phyloP scores from a whole-genome alignment of 2,329 filamentous ascomycete species.

The Coniochaeta hoffmannii region DNA sequence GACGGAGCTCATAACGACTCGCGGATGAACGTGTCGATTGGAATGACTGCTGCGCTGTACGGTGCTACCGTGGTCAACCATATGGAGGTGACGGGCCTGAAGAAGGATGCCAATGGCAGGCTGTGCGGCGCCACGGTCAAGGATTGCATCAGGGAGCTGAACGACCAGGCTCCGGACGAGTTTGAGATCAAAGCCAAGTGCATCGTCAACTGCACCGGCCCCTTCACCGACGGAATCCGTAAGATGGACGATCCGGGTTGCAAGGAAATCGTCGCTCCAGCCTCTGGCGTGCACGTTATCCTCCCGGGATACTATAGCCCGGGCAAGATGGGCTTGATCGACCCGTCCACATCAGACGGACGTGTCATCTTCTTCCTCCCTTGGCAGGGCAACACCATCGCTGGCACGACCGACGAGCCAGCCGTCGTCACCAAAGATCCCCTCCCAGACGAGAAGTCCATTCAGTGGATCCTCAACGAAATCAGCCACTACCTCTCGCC shows the following conservation, averaged over 20 bases:
- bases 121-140: constrained; percentile 63
- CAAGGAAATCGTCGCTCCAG: constrained; percentile 69
- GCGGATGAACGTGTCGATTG: constrained; percentile 78
- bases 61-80: constrained; percentile 76
- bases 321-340: constrained; percentile 74
- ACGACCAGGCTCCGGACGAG: constrained; percentile 46
- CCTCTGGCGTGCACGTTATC: constrained; percentile 76
- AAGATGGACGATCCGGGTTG: constrained; percentile 68
- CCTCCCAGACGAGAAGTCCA: constrained; percentile 67
- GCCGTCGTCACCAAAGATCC: constrained; percentile 62
- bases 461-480: constrained; percentile 75
- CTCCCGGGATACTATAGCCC: constrained; percentile 74
- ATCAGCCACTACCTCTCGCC: constrained; percentile 69
- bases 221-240: constrained; percentile 72
- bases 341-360: constrained; percentile 75
- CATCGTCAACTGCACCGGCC: constrained; percentile 77
- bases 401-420: constrained; percentile 73
- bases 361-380: constrained; percentile 83
- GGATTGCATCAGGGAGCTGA: constrained; percentile 49
- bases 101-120: constrained; percentile 62
- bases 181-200: constrained; percentile 72
- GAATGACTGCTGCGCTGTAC: constrained; percentile 72
- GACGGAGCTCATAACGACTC: constrained; percentile 84
- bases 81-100: constrained; percentile 66
- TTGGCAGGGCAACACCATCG: constrained; percentile 82